Evolutionary conservation across 2,329 filamentous ascomycete species (phyloP).

Genomic region (Phialophora expanda): DNA sequence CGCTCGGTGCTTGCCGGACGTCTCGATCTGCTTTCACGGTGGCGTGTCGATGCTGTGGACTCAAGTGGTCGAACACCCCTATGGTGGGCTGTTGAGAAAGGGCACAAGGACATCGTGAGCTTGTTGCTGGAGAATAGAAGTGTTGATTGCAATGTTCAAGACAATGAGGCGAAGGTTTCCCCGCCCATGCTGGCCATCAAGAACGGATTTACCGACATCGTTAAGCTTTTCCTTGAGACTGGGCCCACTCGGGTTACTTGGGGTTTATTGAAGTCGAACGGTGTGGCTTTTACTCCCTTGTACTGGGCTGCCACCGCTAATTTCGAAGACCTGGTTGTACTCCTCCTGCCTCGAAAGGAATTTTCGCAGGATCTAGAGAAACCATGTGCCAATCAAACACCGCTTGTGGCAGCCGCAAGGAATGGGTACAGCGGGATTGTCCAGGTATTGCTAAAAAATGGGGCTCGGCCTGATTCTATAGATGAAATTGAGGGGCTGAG

Average conservation of each 20-base stretch:
- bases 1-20: not conserved
- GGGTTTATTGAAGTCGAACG: not conserved
- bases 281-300: not conserved
- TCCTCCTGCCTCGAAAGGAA: not conserved
- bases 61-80: not conserved
- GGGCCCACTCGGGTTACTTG: not conserved
- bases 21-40: not conserved
- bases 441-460: not conserved
- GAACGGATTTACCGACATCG: not conserved
- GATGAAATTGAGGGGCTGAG: not conserved
- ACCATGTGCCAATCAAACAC: not conserved
- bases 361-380: not conserved
- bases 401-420: not conserved
- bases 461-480: not conserved
- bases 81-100: constrained; percentile 6
- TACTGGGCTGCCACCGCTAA: not conserved
- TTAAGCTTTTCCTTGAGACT: not conserved
- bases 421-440: constrained; percentile 1
- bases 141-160: constrained; percentile 1
- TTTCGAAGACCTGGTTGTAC: not conserved
- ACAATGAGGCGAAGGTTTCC: not conserved
- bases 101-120: not conserved
- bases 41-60: not conserved
- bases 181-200: constrained; percentile 1
- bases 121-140: not conserved